These are phyloP conservation scores for Suillus clintonianus DNA, from an alignment of 768 basidiomycete species.

Conservation along the genomic window DNA sequence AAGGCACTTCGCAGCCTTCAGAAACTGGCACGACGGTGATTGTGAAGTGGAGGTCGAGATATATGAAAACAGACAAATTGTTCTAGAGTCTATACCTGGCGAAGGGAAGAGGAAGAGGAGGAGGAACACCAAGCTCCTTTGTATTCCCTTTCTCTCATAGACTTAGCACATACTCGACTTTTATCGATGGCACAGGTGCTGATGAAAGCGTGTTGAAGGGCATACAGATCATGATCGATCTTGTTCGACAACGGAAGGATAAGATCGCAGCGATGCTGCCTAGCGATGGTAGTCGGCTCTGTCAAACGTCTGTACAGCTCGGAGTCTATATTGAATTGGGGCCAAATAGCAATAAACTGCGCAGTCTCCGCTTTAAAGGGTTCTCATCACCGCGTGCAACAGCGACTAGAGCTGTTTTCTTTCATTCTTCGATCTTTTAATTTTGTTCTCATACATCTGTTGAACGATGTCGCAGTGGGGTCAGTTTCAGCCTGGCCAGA, in stretches of 20 bases:
- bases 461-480: slow-evolving; percentile 75
- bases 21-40: slow-evolving; percentile 17
- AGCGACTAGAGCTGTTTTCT: slow-evolving; percentile 4
- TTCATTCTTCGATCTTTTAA: slow-evolving; percentile 1
- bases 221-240: slow-evolving; percentile 58
- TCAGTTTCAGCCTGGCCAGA: slow-evolving; percentile 45
- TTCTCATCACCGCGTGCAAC: slow-evolving; percentile 1
- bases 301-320: too few relatives aligned
- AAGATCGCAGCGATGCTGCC: slow-evolving; percentile 32
- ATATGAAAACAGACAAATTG: slow-evolving; percentile 26
- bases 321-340: too few relatives aligned
- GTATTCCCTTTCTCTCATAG: slow-evolving; percentile 79
- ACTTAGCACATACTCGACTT: slow-evolving; percentile 88
- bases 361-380: slow-evolving; percentile 21
- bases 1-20: slow-evolving; percentile 35
- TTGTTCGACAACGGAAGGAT: slow-evolving; percentile 61
- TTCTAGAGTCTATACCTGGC: slow-evolving; percentile 24
- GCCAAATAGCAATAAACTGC: background rate
- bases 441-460: background rate
- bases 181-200: slow-evolving; percentile 69
- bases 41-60: slow-evolving; percentile 39
- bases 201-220: slow-evolving; percentile 81
- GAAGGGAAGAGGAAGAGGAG: slow-evolving; percentile 26
- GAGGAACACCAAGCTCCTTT: slow-evolving; percentile 17
- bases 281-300: too few relatives aligned